A percentile compares a stretch with the other conserved stretches of the same genome.
phyloP scores from a whole-genome alignment of 495 filamentous ascomycete species.

The Hypoxylon perforatum region DNA sequence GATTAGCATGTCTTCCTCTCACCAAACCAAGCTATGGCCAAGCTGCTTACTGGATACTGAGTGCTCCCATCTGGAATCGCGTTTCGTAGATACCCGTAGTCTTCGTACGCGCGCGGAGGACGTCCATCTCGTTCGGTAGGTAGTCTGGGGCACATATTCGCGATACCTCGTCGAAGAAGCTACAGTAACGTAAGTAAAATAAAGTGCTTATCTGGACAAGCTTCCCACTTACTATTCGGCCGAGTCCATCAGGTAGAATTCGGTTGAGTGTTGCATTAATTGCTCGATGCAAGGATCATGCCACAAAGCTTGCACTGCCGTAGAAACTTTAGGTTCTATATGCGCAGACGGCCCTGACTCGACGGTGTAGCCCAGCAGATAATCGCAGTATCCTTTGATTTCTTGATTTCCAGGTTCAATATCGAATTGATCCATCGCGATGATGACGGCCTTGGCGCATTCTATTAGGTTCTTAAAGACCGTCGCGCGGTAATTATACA shows the following conservation, averaged over 20 bases:
- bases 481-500: conserved; percentile 90
- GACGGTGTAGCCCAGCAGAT: conserved; percentile 85
- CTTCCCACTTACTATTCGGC: conserved; percentile 85
- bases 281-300: conserved; percentile 84
- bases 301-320: conserved; percentile 89
- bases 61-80: conserved; percentile 94
- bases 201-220: not conserved
- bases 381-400: conserved; percentile 79
- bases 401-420: conserved; percentile 77
- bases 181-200: conserved; percentile 49
- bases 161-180: conserved; percentile 93
- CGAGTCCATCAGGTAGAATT: conserved; percentile 99
- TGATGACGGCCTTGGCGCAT: conserved; percentile 91
- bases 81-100: conserved; percentile 99
- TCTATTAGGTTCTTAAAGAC: conserved; percentile 98
- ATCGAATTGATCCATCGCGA: conserved; percentile 86
- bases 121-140: conserved; percentile 90
- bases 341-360: conserved; percentile 87
- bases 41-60: conserved; percentile 94
- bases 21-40: conserved; percentile 2
- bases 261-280: conserved; percentile 92
- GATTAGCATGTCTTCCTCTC: conserved; percentile 39
- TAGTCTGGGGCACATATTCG: conserved; percentile 89
- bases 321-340: conserved; percentile 80
- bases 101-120: conserved; percentile 94